phyloP scores from a whole-genome alignment of 2,329 filamentous ascomycete species.

The Fusarium continuum region DNA sequence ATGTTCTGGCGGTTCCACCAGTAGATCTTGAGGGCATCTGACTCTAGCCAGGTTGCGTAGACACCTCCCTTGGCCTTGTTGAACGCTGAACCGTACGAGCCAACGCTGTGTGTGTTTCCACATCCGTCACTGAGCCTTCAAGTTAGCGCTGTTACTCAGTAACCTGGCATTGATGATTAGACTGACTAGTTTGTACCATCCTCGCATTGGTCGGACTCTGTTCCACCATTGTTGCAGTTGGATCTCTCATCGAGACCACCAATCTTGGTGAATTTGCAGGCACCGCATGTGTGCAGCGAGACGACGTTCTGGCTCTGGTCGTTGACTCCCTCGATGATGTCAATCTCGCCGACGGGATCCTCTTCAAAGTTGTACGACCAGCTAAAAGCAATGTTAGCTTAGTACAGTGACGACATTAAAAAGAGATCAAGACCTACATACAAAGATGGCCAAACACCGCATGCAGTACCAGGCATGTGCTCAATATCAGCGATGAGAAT shows the following conservation, averaged over 20 bases:
- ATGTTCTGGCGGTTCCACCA: constrained; percentile 74
- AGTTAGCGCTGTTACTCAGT: not conserved
- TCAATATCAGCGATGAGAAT: constrained; percentile 65
- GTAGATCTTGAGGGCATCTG: constrained; percentile 73
- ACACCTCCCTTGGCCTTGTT: constrained; percentile 64
- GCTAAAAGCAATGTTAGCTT: not conserved
- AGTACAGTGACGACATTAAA: fast-evolving
- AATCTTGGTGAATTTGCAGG: constrained; percentile 55
- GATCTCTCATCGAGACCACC: constrained; percentile 51
- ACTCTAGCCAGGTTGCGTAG: constrained; percentile 76
- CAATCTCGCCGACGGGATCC: constrained; percentile 67
- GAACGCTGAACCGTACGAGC: constrained; percentile 7
- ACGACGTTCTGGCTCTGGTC: constrained; percentile 63
- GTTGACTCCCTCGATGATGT: constrained; percentile 79
- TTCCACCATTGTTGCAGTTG: constrained; percentile 58
- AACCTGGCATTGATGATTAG: fast-evolving
- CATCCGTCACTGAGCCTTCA: not conserved
- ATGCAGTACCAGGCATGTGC: constrained; percentile 32
- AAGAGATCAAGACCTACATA: constrained; percentile 14
- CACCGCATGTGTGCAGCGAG: constrained; percentile 69
- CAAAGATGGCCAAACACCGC: constrained; percentile 36
- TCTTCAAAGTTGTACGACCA: constrained; percentile 24
- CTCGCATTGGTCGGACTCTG: constrained; percentile 27
- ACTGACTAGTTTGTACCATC: constrained; percentile 25
- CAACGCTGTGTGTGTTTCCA: constrained; percentile 1